Percentiles rank a stretch among this genome's conserved stretches.
These are phyloP conservation scores for Raffaelea albimanens DNA, from an alignment of 2,329 filamentous ascomycete genomes.

Conservation along the genomic window DNA sequence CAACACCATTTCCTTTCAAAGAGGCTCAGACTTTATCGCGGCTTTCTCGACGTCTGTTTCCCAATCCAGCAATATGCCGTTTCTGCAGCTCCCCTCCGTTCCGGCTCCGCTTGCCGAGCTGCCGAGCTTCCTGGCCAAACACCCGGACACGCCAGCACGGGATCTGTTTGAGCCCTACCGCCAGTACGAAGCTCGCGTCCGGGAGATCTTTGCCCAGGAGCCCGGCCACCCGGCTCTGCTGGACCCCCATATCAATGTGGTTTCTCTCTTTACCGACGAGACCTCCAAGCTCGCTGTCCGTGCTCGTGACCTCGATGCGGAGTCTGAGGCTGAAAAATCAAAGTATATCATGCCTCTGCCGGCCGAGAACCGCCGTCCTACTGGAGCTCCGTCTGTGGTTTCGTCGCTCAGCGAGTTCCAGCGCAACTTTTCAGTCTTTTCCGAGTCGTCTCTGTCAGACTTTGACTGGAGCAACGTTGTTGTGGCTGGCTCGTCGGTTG, in stretches of 20 bases:
- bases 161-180: conserved; percentile 58
- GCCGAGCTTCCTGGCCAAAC: conserved; percentile 42
- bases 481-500: conserved; percentile 70
- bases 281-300: conserved; percentile 50
- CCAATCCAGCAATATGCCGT: conserved; percentile 21
- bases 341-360: conserved; percentile 62
- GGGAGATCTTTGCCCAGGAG: conserved; percentile 60
- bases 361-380: conserved; percentile 47
- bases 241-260: conserved; percentile 50
- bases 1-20: no score
- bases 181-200: conserved; percentile 56
- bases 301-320: conserved; percentile 47
- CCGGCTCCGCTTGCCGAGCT: conserved; percentile 36
- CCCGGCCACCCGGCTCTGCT: conserved; percentile 47
- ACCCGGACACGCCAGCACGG: conserved; percentile 41
- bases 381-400: conserved; percentile 60
- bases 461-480: conserved; percentile 77
- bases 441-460: conserved; percentile 65
- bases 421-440: conserved; percentile 62
- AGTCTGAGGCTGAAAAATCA: conserved; percentile 50
- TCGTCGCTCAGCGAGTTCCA: conserved; percentile 60
- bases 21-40: no score
- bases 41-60: no score
- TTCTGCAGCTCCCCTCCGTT: conserved; percentile 31
- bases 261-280: conserved; percentile 54